These are phyloP conservation scores for Xylariomycetidae sp. DNA, from an alignment of 2,329 filamentous ascomycete genomes.

Conservation along the genomic window DNA sequence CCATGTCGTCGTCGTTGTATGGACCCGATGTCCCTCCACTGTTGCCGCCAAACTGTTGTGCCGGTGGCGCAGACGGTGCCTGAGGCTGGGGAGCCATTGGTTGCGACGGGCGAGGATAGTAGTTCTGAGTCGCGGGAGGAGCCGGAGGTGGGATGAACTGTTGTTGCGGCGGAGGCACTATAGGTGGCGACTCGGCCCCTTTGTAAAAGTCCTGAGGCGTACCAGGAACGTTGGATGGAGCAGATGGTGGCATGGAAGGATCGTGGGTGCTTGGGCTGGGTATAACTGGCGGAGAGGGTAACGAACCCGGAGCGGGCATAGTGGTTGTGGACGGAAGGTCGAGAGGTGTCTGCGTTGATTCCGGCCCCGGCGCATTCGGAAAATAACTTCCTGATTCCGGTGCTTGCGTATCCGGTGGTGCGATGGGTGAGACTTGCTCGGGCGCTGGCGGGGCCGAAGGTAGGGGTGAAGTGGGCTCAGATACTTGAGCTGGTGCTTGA, in stretches of 20 bases:
- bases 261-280: conserved; percentile 19
- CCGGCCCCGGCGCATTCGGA: conserved; percentile 14
- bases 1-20: conserved; percentile 58
- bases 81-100: conserved; percentile 17
- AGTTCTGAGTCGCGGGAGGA: conserved; percentile 16
- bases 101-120: conserved; percentile 15
- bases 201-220: conserved; percentile 31
- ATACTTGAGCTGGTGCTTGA: conserved; percentile 28
- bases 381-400: conserved; percentile 25
- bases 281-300: conserved; percentile 19
- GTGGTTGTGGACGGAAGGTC: conserved; percentile 24
- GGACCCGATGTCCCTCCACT: conserved; percentile 20
- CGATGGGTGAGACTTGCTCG: conserved; percentile 28
- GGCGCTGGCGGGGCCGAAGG: conserved; percentile 19
- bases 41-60: conserved; percentile 20
- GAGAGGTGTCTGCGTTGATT: conserved; percentile 13
- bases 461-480: conserved; percentile 29
- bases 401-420: conserved; percentile 20
- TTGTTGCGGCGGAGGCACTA: conserved; percentile 15
- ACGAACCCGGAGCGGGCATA: conserved; percentile 24
- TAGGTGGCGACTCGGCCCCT: conserved; percentile 23
- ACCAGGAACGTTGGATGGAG: conserved; percentile 20
- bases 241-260: conserved; percentile 21
- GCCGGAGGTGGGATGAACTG: conserved; percentile 17
- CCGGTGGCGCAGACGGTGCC: conserved; percentile 8